These are phyloP conservation scores for Pseudonitzschia multiseries DNA, from an alignment of 108 stramenopile genomes.

Conservation along the genomic window DNA sequence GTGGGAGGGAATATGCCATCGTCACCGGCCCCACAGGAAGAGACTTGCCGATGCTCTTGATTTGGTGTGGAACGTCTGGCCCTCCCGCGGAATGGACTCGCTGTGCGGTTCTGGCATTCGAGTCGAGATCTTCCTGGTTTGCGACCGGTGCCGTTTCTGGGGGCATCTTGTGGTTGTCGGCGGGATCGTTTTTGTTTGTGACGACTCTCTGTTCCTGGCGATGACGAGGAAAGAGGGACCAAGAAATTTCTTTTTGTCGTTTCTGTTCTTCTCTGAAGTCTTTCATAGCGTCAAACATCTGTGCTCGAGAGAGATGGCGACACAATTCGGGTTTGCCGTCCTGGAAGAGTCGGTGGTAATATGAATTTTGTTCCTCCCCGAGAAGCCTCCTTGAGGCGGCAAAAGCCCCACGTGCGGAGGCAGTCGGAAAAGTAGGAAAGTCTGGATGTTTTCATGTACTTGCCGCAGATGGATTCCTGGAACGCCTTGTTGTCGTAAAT, in stretches of 20 bases:
- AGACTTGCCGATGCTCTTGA: not conserved
- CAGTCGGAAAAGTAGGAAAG: slow-evolving; percentile 22
- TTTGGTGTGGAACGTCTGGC: not conserved
- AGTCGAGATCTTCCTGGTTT: not conserved
- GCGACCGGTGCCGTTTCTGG: not conserved
- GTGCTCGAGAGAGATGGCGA: slow-evolving; percentile 24
- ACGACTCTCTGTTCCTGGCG: not conserved
- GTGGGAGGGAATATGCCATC: not conserved
- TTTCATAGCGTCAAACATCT: slow-evolving; percentile 30
- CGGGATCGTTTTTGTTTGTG: not conserved
- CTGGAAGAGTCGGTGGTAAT: slow-evolving; percentile 62
- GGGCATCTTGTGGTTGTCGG: not conserved
- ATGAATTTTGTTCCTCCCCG: slow-evolving; percentile 53
- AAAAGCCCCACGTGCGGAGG: slow-evolving; percentile 37
- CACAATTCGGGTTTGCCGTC: slow-evolving; percentile 37
- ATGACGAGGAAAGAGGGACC: slow-evolving; percentile 3
- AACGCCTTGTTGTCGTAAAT: slow-evolving; percentile 37
- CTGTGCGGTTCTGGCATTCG: not conserved
- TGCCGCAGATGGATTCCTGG: slow-evolving; percentile 17
- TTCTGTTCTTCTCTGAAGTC: slow-evolving; percentile 10
- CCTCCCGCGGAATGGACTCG: not conserved
- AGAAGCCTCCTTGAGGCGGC: slow-evolving; percentile 21
- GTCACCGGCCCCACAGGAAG: not conserved
- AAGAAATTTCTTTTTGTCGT: slow-evolving; percentile 7
- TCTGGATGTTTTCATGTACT: slow-evolving; percentile 25